Conservation (phyloP, 2,329 filamentous ascomycete species). For the Microcyclospora pomicola region DNA sequence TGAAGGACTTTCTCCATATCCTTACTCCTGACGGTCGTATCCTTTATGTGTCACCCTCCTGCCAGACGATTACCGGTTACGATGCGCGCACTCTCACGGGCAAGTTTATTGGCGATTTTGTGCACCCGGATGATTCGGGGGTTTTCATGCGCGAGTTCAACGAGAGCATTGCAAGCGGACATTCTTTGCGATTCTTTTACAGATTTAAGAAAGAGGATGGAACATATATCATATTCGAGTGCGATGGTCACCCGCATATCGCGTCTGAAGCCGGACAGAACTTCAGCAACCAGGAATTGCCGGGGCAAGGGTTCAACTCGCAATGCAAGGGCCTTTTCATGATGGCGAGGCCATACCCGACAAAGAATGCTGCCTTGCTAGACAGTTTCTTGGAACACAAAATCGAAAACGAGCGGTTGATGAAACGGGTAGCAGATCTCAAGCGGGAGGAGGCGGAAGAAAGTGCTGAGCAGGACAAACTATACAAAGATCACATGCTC, state of each 20-base stretch:
- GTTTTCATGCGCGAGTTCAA: slow-evolving; percentile 81
- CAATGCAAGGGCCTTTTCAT: slow-evolving; percentile 87
- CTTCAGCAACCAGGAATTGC: slow-evolving; percentile 26
- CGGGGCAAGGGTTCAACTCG: slow-evolving; percentile 46
- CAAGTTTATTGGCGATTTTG: slow-evolving; percentile 62
- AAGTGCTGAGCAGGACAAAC: slow-evolving; percentile 48
- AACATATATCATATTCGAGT: slow-evolving; percentile 68
- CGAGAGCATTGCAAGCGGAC: slow-evolving; percentile 72
- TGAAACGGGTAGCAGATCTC: slow-evolving; percentile 70
- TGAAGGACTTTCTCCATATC: slow-evolving; percentile 79
- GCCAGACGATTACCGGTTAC: slow-evolving; percentile 62
- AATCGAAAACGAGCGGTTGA: slow-evolving; percentile 82
- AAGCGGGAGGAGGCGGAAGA: slow-evolving; percentile 77
- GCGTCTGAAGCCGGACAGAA: slow-evolving; percentile 39
- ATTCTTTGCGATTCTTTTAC: slow-evolving; percentile 71
- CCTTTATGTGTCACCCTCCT: slow-evolving; percentile 72
- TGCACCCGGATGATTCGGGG: slow-evolving; percentile 73
- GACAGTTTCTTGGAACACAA: slow-evolving; percentile 95
- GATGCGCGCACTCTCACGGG: slow-evolving; percentile 56
- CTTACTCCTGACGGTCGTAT: slow-evolving; percentile 74
- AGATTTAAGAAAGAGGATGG: slow-evolving; percentile 65
- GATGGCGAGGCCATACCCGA: slow-evolving; percentile 81
- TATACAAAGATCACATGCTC: slow-evolving; percentile 27
- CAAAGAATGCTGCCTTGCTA: slow-evolving; percentile 68
- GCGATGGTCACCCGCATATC: slow-evolving; percentile 84